Percentiles rank a stretch among this genome's conserved stretches.
These are phyloP conservation scores for Yamadazyma nakazawae DNA, from an alignment of 805 yeast species.

Conservation along the genomic window DNA sequence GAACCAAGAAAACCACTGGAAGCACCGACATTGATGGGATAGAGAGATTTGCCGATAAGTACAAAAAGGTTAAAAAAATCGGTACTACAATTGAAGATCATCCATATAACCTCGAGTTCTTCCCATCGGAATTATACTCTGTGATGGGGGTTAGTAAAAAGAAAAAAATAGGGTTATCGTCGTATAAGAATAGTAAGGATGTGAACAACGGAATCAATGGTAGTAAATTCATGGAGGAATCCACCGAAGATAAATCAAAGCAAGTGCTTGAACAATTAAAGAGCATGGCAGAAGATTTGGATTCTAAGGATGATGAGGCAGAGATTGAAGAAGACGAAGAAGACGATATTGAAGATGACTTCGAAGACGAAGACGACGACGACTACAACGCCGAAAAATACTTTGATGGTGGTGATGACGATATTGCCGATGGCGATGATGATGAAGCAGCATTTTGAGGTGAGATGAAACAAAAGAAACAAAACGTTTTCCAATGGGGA, in stretches of 20 bases:
- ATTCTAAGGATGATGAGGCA: constrained; percentile 66
- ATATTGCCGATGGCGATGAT: constrained; percentile 58
- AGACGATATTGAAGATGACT: constrained; percentile 63
- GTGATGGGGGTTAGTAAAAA: constrained; percentile 65
- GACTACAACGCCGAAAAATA: constrained; percentile 79
- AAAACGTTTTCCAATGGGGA: neutral
- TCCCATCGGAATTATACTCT: constrained; percentile 73
- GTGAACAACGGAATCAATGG: constrained; percentile 15
- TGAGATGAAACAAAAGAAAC: neutral
- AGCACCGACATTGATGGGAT: constrained; percentile 55
- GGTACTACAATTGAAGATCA: constrained; percentile 75
- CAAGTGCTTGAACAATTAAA: constrained; percentile 41
- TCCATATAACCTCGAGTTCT: constrained; percentile 66
- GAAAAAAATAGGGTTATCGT: constrained; percentile 43
- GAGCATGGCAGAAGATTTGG: constrained; percentile 57
- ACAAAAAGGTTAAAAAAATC: constrained; percentile 63
- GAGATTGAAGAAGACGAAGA: constrained; percentile 51
- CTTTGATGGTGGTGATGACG: constrained; percentile 66
- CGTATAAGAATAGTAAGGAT: constrained; percentile 32
- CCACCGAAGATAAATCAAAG: constrained; percentile 37
- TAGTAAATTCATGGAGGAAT: constrained; percentile 9
- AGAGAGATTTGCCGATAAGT: constrained; percentile 77
- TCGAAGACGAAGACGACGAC: constrained; percentile 71
- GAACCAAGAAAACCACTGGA: constrained; percentile 14
- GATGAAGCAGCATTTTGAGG: constrained; percentile 62